Evolutionary conservation across 495 filamentous ascomycete genomes (phyloP).

Genomic region (Lepraria neglecta): DNA sequence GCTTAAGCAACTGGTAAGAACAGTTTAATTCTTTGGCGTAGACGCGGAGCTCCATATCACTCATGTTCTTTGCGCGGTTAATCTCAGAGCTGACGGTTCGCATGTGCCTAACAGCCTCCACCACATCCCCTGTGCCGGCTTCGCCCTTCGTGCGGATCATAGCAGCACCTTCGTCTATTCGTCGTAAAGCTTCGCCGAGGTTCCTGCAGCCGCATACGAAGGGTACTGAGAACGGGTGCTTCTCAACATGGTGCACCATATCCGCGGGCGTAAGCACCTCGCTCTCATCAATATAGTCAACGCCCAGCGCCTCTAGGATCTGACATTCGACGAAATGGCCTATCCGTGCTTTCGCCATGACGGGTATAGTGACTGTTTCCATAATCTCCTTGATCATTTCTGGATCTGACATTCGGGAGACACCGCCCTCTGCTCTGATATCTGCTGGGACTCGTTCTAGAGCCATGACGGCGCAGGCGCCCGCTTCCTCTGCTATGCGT

Average conservation of each 20-base stretch:
- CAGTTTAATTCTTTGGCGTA: conserved; percentile 76
- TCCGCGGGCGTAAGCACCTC: conserved; percentile 97
- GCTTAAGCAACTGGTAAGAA: conserved; percentile 69
- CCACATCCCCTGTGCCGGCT: conserved; percentile 95
- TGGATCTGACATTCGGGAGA: conserved; percentile 96
- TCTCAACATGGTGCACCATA: conserved; percentile 83
- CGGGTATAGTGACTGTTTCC: conserved; percentile 92
- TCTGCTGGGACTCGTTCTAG: conserved; percentile 96
- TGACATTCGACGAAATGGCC: conserved; percentile 97
- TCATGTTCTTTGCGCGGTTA: conserved; percentile 58
- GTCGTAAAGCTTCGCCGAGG: conserved; percentile 84
- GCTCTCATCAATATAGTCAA: conserved; percentile 97
- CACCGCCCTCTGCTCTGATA: conserved; percentile 86
- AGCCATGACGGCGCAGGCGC: conserved; percentile 95
- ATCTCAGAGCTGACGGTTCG: conserved; percentile 84
- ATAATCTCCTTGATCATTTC: conserved; percentile 95
- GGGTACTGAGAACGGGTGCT: conserved; percentile 72
- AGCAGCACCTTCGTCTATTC: conserved; percentile 89
- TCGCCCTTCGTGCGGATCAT: conserved; percentile 99
- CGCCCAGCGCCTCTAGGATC: conserved; percentile 89
- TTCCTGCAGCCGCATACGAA: conserved; percentile 98
- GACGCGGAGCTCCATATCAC: conserved; percentile 67
- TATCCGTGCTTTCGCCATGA: conserved; percentile 99
- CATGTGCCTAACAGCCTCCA: conserved; percentile 96
- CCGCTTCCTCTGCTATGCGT: conserved; percentile 94